Conservation (phyloP, 495 filamentous ascomycete species). For the Neurospora sp. region DNA sequence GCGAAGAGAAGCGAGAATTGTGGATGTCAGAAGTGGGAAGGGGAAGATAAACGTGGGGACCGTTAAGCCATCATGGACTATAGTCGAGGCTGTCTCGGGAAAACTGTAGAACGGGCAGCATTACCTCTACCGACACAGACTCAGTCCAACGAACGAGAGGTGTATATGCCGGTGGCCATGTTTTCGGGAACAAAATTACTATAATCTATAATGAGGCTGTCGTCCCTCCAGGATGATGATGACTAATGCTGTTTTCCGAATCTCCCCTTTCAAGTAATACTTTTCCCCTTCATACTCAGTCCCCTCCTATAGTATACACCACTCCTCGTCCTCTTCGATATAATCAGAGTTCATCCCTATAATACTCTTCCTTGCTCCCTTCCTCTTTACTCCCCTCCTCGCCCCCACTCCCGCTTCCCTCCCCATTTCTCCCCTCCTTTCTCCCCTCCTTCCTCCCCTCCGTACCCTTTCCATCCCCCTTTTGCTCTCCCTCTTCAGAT, state of each 20-base stretch:
- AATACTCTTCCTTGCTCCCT: slow-evolving; percentile 37
- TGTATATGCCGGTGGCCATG: background rate
- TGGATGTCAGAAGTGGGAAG: no score
- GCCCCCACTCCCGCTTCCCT: slow-evolving; percentile 7
- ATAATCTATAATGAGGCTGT: background rate
- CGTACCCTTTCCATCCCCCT: background rate
- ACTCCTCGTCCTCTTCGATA: background rate
- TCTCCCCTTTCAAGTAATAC: background rate
- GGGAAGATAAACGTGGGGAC: no score
- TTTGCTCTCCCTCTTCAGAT: no score
- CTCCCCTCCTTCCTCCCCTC: slow-evolving; percentile 1
- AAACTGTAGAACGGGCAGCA: no score
- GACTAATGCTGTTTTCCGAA: background rate
- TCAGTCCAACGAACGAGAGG: no score
- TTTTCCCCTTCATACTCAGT: background rate
- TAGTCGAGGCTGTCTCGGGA: no score
- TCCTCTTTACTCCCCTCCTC: slow-evolving; percentile 33
- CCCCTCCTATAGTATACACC: background rate
- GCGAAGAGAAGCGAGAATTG: no score
- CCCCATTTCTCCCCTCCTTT: background rate
- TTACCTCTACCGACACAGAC: no score
- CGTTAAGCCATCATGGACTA: no score
- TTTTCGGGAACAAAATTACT: background rate
- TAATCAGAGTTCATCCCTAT: slow-evolving; percentile 32
- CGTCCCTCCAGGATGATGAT: background rate